Evolutionary conservation across 2,329 filamentous ascomycete genomes (phyloP).

Genomic region (Phaeosphaeria sp.): DNA sequence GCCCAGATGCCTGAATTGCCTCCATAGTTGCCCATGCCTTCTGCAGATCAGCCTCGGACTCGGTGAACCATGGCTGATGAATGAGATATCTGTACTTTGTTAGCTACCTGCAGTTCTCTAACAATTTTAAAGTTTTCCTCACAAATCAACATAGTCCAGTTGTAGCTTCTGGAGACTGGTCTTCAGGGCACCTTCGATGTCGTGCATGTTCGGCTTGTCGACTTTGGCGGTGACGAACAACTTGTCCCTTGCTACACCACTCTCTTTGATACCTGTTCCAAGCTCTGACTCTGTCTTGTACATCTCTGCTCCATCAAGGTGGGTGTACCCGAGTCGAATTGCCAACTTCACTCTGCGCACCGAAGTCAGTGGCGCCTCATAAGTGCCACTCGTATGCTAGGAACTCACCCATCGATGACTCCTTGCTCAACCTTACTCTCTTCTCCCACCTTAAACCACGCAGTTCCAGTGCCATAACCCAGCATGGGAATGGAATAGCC

Average conservation of each 20-base stretch:
- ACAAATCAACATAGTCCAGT: slow-evolving; percentile 68
- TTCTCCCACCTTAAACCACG: slow-evolving; percentile 63
- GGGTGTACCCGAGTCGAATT: slow-evolving; percentile 72
- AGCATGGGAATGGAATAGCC: slow-evolving; percentile 75
- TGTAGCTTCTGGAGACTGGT: slow-evolving; percentile 65
- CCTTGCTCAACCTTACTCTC: slow-evolving; percentile 63
- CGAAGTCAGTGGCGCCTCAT: too few species aligned
- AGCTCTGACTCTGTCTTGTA: slow-evolving; percentile 61
- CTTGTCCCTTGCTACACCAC: slow-evolving; percentile 54
- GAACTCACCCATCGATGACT: slow-evolving; percentile 54
- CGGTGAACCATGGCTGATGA: slow-evolving; percentile 65
- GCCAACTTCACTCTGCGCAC: slow-evolving; percentile 47
- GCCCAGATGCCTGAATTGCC: slow-evolving; percentile 61
- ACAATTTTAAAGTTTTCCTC: slow-evolving; percentile 18
- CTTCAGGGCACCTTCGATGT: slow-evolving; percentile 63
- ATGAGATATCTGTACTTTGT: slow-evolving; percentile 61
- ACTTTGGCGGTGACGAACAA: slow-evolving; percentile 64
- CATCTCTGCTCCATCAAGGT: slow-evolving; percentile 76
- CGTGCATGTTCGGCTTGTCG: slow-evolving; percentile 55
- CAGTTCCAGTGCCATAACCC: slow-evolving; percentile 75
- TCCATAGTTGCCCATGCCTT: slow-evolving; percentile 67
- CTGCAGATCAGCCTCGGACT: slow-evolving; percentile 62
- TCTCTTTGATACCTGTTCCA: slow-evolving; percentile 55
- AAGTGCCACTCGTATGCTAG: too few species aligned
- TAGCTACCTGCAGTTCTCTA: neutral